A percentile compares a stretch with the other conserved stretches of the same genome.
phyloP scores from a whole-genome alignment of 1,284 basidiomycete genomes.

The Phenoliferia sp. region DNA sequence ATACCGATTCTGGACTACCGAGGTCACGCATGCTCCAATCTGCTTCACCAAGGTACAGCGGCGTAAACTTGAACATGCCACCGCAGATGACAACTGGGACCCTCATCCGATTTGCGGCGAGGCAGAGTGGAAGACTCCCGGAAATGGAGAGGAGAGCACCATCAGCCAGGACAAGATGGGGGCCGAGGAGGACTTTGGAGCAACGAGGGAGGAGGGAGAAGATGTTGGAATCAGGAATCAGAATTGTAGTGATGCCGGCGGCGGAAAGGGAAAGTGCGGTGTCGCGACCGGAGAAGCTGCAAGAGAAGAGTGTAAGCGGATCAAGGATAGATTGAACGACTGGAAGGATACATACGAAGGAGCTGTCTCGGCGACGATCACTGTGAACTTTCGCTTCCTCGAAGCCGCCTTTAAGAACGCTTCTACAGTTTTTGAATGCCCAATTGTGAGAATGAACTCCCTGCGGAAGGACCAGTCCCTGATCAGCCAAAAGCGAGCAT shows the following conservation, averaged over 20 bases:
- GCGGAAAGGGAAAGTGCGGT: constrained; percentile 75
- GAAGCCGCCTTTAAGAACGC: constrained; percentile 86
- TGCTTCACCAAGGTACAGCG: constrained; percentile 86
- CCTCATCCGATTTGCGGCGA: constrained; percentile 84
- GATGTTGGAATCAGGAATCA: constrained; percentile 91
- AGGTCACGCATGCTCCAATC: constrained; percentile 77
- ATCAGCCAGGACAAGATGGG: constrained; percentile 84
- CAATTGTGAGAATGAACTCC: constrained; percentile 92
- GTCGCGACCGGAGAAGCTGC: constrained; percentile 74
- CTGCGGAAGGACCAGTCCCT: constrained; percentile 49
- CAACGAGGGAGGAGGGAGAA: constrained; percentile 95
- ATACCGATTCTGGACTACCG: constrained; percentile 74
- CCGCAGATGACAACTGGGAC: constrained; percentile 92
- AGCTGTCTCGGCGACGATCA: constrained; percentile 90
- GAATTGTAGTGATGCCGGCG: constrained; percentile 81
- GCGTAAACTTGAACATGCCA: constrained; percentile 93
- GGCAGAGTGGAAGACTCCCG: constrained; percentile 75
- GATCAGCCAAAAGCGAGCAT: neutral
- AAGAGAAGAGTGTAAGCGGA: neutral
- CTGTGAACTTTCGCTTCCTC: constrained; percentile 87
- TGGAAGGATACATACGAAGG: constrained; percentile 60
- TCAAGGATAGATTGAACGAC: neutral
- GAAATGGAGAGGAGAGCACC: constrained; percentile 88
- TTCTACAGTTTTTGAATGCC: constrained; percentile 91
- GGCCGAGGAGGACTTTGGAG: constrained; percentile 90